Conservation (phyloP, 73 alveolate species). For the Blepharisma japonicum region DNA sequence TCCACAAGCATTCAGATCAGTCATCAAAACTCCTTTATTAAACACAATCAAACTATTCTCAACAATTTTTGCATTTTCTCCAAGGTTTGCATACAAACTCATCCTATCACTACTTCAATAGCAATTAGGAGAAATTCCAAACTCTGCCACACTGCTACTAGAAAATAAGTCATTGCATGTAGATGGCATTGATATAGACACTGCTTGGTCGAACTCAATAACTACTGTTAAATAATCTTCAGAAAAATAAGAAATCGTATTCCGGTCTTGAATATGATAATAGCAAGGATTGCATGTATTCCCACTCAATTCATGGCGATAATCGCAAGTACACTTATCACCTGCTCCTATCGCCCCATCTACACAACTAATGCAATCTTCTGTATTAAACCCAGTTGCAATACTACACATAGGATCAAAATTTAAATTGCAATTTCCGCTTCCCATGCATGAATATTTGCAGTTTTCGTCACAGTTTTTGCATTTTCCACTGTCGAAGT, state of each 20-base stretch:
- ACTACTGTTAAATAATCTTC: neutral
- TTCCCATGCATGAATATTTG: neutral
- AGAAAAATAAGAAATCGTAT: neutral
- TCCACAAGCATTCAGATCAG: neutral
- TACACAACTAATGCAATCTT: neutral
- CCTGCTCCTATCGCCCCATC: neutral
- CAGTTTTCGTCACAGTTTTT: neutral
- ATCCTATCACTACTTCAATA: neutral
- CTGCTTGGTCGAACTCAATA: neutral
- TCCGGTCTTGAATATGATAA: neutral
- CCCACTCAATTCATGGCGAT: neutral
- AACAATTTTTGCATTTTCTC: neutral
- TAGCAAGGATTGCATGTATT: neutral
- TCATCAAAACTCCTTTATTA: neutral
- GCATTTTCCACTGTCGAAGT: neutral
- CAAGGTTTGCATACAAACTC: neutral
- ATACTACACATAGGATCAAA: neutral
- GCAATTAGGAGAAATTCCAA: neutral
- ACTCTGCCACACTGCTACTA: neutral
- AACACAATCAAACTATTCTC: neutral
- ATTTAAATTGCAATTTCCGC: neutral
- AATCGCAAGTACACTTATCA: neutral
- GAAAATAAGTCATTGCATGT: neutral
- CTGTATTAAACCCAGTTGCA: neutral
- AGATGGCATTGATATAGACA: neutral